These are phyloP conservation scores for Coemansia sp. DNA, from an alignment of 192 early-diverging fungal genomes.

Conservation along the genomic window DNA sequence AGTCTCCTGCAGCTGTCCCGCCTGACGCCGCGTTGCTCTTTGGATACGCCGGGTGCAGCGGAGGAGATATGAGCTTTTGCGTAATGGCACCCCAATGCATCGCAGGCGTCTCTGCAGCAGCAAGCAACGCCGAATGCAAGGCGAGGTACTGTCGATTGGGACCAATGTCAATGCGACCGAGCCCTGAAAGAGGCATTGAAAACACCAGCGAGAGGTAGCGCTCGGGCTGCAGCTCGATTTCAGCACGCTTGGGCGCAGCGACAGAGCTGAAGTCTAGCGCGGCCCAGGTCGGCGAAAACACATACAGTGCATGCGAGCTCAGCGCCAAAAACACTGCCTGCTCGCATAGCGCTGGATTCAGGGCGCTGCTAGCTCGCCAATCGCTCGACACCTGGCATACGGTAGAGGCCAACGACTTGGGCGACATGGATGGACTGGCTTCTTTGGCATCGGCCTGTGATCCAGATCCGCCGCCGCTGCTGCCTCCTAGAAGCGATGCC, in stretches of 20 bases:
- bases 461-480: background rate
- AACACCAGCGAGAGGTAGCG: slow-evolving; percentile 32
- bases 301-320: slow-evolving; percentile 44
- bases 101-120: background rate
- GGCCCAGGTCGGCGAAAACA: slow-evolving; percentile 29
- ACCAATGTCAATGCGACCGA: slow-evolving; percentile 50
- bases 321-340: slow-evolving; percentile 45
- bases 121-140: slow-evolving; percentile 32
- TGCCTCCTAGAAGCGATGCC: slow-evolving; percentile 26
- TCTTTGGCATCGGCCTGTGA: background rate
- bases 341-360: slow-evolving; percentile 25
- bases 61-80: slow-evolving; percentile 8
- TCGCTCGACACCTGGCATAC: slow-evolving; percentile 1
- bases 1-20: background rate
- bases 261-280: slow-evolving; percentile 5
- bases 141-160: slow-evolving; percentile 50
- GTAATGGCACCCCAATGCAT: background rate
- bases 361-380: slow-evolving; percentile 9
- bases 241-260: slow-evolving; percentile 2
- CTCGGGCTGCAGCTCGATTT: slow-evolving; percentile 45
- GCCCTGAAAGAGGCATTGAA: slow-evolving; percentile 19
- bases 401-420: background rate
- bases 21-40: background rate
- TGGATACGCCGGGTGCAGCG: slow-evolving; percentile 10
- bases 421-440: background rate